Base-by-base conservation (phyloP, 345 rosid species). In the Populus pruinosa region DNA sequence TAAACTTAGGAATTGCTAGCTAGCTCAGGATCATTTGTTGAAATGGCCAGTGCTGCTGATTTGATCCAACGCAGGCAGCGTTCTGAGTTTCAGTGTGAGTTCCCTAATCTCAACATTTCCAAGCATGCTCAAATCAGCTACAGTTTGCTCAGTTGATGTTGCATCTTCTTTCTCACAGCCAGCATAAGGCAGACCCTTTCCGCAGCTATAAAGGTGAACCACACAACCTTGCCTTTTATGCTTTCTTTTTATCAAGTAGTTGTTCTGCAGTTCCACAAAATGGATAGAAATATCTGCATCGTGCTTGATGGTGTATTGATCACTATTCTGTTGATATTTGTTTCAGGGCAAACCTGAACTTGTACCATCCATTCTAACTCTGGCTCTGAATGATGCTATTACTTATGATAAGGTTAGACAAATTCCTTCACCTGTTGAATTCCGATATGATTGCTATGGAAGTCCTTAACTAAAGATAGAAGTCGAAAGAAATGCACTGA, bases 351-450 rank as follows among this genome's bases (percentile, higher is more conserved):
- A 89, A 74, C 92, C 91, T 18, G 97, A 93, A 73, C 81, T 93
- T 70, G 64, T 93, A 67, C 90, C 99, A 64, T 82, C 91, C 21
- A 1, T 93, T 31, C 90, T 91, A 27, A 91, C 89, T 25, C 84
- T 93, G 88, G 92, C 98, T 1, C 84, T 95, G 41, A 93, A 93
- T 86, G 99, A 93, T 81, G 86, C 87, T 20, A 79, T 91, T 82
- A 95, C 96, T 41, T 95, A 93, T 77, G 98, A 95, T 80, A 93
- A 95, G 99, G 98, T 95, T 82, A 87, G 84, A 80, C 23, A 27
- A 59, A 78, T 49, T 55, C 33, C 39, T 62, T 53, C 53, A 21
- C 67, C 61, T 23, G 17, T 67, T 62, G 53, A 27, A 71, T 0
- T 35, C 39, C 36, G 31, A 10, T 10, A 6, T 69, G 31, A 43